Evolutionary conservation across 768 basidiomycete species (phyloP), one percentile per base, ranked within the genome.

Genomic region (Boletus rubroflammeus): DNA sequence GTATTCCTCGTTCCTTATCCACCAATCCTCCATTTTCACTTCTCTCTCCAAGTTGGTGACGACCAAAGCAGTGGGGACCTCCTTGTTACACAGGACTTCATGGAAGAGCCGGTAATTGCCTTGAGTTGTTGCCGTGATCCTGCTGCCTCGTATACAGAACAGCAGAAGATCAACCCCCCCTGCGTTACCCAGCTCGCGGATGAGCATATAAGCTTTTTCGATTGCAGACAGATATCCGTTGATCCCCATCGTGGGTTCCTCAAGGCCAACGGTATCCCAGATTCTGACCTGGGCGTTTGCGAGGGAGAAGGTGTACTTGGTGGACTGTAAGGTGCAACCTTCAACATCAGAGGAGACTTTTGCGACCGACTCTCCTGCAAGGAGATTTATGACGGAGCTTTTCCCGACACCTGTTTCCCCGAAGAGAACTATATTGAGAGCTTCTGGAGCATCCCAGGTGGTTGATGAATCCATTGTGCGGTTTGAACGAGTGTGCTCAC

Each of bases 341-440:
- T 61, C 60, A 7, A 63, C 69, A 26, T 67, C 68, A 19, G 64
- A 67, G 8, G 74, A 75, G 17, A 69, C 62, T 10, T 45, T 47
- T 1, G 75, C 76, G 15, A 62, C 34, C 1, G 62, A 51, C 2
- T 51, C 15, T 28, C 66, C 69, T 25, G 65, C 64, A n/a, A 78
- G 55, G 62, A 78, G 68, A 61, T 78, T 79, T 54, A 79, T 64
- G 39, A 77, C 65, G 17, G 75, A 76, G 49, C 78, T 79, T 53
- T 79, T 79, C 14, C 73, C 72, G 48, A 71, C 68, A 2, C 68
- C 68, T 2, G 60, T 61, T 53, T 69, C 68, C 23, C 68, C 68
- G 29, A 69, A 69, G 43, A 69, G 61, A n/a, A 69, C 60, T 23
- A 69, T 46, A 15, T 71, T 69, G 57, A 69, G 53, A 31, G 58